These are phyloP conservation scores for Urtica urens DNA, from an alignment of 306 rosid genomes.

Conservation along the genomic window DNA sequence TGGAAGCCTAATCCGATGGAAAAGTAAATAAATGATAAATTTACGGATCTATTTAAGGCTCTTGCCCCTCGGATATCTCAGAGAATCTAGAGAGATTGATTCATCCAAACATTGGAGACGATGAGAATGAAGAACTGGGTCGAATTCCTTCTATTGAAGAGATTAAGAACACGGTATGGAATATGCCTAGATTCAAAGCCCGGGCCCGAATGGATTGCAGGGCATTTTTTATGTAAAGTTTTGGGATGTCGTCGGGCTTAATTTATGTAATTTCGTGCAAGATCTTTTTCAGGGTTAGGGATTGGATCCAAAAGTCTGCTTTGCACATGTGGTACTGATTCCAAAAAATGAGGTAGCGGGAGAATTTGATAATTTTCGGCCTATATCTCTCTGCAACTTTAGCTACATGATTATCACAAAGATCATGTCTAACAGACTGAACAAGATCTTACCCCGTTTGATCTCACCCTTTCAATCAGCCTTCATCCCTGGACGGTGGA, in stretches of 20 bases:
- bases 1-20: too few relatives aligned
- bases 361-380: not conserved
- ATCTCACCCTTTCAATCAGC: too few relatives aligned
- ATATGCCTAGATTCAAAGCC: not conserved
- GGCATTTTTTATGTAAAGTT: not conserved
- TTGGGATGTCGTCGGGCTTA: not conserved
- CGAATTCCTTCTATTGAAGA: not conserved
- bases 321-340: not conserved
- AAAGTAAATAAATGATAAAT: too few relatives aligned
- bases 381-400: not conserved
- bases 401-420: not conserved
- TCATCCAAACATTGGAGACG: too few relatives aligned
- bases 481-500: too few relatives aligned
- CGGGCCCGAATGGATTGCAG: not conserved
- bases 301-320: not conserved
- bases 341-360: not conserved
- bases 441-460: too few relatives aligned
- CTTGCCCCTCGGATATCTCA: too few relatives aligned
- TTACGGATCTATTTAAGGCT: too few relatives aligned
- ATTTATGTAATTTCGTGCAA: not conserved
- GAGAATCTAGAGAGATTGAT: too few relatives aligned
- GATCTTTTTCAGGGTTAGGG: not conserved
- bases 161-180: not conserved
- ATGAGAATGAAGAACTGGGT: not conserved
- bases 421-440: not conserved